Evolutionary conservation across 805 yeast species (phyloP).

Genomic region (Wickerhamia fluorescens): DNA sequence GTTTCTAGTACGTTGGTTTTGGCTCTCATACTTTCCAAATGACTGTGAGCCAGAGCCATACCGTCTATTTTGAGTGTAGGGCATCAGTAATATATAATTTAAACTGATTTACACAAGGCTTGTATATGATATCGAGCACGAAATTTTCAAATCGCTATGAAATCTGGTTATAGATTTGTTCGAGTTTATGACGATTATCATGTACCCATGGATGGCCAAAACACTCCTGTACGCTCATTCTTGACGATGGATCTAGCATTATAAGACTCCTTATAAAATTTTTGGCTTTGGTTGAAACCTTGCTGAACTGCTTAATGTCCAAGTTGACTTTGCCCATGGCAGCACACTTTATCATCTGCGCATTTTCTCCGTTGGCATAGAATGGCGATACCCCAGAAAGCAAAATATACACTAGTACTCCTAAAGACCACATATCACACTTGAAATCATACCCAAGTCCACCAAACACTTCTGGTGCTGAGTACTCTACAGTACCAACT

Average conservation of each 20-base stretch:
- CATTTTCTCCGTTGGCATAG: conserved; percentile 35
- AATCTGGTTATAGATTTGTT: background rate
- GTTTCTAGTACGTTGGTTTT: no score
- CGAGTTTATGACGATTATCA: background rate
- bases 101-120: no score
- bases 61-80: no score
- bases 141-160: no score
- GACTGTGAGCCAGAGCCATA: no score
- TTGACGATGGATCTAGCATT: conserved; percentile 25
- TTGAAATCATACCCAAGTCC: conserved; percentile 42
- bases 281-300: conserved; percentile 36
- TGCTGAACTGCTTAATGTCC: conserved; percentile 34
- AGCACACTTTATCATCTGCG: conserved; percentile 34
- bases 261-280: conserved; percentile 38
- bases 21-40: no score
- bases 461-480: conserved; percentile 59
- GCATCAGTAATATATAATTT: no score
- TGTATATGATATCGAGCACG: no score
- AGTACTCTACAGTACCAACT: conserved; percentile 63
- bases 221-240: conserved; percentile 34
- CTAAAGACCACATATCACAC: conserved; percentile 68
- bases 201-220: conserved; percentile 43
- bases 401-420: conserved; percentile 52
- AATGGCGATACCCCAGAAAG: conserved; percentile 63
- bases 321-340: conserved; percentile 35